phyloP scores from a whole-genome alignment of 2,329 filamentous ascomycete species.

The Orbilia oligospora region DNA sequence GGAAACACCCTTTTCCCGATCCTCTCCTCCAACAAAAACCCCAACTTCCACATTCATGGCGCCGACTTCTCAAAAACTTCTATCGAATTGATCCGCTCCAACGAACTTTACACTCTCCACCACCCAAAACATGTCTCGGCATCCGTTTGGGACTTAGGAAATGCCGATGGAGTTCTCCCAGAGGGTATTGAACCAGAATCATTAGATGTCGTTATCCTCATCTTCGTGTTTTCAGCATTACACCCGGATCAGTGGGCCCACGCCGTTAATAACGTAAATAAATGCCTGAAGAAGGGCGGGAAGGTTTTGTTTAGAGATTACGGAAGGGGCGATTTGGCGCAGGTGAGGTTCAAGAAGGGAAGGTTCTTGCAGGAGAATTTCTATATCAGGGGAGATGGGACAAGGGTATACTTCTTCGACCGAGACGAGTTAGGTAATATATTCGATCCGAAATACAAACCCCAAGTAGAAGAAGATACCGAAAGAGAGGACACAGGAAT shows the following conservation, averaged over 20 bases:
- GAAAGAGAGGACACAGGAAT: constrained; percentile 62
- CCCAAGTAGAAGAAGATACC: constrained; percentile 14
- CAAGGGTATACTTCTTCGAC: constrained; percentile 97
- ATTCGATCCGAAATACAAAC: constrained; percentile 58
- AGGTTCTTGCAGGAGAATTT: constrained; percentile 97
- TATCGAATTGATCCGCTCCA: constrained; percentile 88
- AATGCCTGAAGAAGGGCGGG: constrained; percentile 90
- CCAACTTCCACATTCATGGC: constrained; percentile 84
- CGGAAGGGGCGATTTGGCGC: constrained; percentile 92
- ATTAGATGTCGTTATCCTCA: constrained; percentile 92
- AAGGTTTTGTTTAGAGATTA: constrained; percentile 96
- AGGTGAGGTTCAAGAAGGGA: constrained; percentile 96
- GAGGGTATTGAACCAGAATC: constrained; percentile 81
- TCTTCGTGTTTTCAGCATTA: constrained; percentile 97
- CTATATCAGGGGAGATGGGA: constrained; percentile 94
- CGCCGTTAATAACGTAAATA: constrained; percentile 84
- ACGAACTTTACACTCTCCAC: constrained; percentile 80
- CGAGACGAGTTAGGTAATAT: constrained; percentile 83
- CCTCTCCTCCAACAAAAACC: constrained; percentile 85
- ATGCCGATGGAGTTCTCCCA: constrained; percentile 73
- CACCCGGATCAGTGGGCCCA: constrained; percentile 86
- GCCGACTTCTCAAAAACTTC: constrained; percentile 97
- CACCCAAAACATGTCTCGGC: constrained; percentile 65
- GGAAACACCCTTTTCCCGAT: constrained; percentile 98
- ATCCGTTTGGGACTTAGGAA: constrained; percentile 83